Percentiles rank a stretch among this genome's conserved stretches.
Evolutionary conservation across 257 asterid species (phyloP).

Genomic region (Lavandula angustifolia): DNA sequence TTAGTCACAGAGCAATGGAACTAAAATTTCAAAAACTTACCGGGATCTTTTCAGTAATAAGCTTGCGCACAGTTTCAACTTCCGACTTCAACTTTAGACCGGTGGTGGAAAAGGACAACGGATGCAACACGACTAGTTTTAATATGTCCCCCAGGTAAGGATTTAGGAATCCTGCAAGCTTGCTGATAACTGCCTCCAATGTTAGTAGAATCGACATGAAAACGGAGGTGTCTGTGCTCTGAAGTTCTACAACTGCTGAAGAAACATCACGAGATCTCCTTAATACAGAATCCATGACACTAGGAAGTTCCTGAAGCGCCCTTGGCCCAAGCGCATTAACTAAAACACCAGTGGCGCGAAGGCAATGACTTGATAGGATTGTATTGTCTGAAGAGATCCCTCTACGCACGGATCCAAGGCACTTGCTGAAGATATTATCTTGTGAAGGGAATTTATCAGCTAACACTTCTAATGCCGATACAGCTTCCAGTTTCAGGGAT

Average conservation of each 20-base stretch:
- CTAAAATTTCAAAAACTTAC: constrained; percentile 47
- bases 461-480: constrained; percentile 70
- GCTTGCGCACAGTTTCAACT: constrained; percentile 74
- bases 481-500: constrained; percentile 68
- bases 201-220: constrained; percentile 63
- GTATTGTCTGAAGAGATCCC: constrained; percentile 57
- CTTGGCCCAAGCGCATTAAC: constrained; percentile 77
- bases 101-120: constrained; percentile 52
- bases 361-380: constrained; percentile 67
- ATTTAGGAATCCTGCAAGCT: constrained; percentile 81
- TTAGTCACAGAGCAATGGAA: background rate
- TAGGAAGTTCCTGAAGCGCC: constrained; percentile 80
- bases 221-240: constrained; percentile 36
- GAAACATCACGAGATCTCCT: constrained; percentile 44
- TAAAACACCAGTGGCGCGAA: constrained; percentile 75
- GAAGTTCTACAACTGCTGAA: constrained; percentile 34
- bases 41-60: constrained; percentile 69
- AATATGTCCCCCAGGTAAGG: constrained; percentile 73
- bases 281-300: constrained; percentile 61
- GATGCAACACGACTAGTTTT: constrained; percentile 65
- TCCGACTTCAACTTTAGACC: constrained; percentile 62
- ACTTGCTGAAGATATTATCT: constrained; percentile 54
- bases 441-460: constrained; percentile 63
- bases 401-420: constrained; percentile 71
- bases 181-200: constrained; percentile 73